Evolutionary conservation across 345 rosid species (phyloP), one percentile per base, ranked within the genome.

Genomic region (Salix udensis): DNA sequence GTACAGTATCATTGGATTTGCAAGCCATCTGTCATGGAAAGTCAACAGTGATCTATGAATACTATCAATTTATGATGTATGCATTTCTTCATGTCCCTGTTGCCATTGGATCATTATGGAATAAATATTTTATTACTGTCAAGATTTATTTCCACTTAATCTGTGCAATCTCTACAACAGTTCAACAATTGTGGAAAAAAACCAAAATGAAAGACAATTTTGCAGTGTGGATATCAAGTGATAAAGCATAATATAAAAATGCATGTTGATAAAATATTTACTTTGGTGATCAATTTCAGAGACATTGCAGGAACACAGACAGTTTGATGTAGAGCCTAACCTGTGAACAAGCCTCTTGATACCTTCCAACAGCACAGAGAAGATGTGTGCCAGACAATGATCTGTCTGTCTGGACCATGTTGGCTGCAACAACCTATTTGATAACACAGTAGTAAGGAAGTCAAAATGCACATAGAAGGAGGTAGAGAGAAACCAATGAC

Each of bases 331-430:
- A 58, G 71, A 83, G 74, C 67, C 85, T 70, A 83, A 93, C 97
- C 98, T 95, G 98, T 69, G 98, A 95, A 89, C 98, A 95, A 78
- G 98, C 98, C 85, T 95, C 98, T 78, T 91, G 98, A 84, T 95
- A 85, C 80, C 97, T 91, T 79, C 98, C 98, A 73, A 95, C 98
- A 19, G 98, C 98, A 80, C 98, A 93, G 34, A 93, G 90, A 80
- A 95, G 98, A 88, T 95, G 98, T 71, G 87, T 95, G 79, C 94
- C 98, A 68, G 96, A 86, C 67, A 93, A 84, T 64, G 98, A 95
- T 78, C 89, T 86, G 82, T 93, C 98, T 48, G 96, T 91, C 84
- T 90, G 83, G 52, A 95, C 98, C 98, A 93, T 93, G 85, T 95
- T 95, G 79, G 98, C 98, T 55, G 98, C 98, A 78, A 93, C 93